Conservation (phyloP, 345 rosid genomes). For the Citrus australasica region DNA sequence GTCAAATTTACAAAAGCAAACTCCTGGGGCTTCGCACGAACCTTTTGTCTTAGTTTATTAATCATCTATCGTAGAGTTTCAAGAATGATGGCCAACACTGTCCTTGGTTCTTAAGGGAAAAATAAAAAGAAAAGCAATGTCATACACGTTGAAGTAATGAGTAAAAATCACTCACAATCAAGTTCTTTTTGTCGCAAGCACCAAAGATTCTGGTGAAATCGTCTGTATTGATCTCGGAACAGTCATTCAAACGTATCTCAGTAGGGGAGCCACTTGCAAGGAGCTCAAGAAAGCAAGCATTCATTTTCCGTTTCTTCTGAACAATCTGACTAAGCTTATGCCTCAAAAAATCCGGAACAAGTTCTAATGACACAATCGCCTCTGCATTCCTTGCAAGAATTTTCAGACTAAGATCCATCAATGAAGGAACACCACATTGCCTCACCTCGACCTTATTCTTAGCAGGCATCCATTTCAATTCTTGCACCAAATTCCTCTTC, state of each 20-base stretch:
- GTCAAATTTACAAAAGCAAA: neutral
- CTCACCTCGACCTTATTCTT: neutral
- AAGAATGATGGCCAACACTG: neutral
- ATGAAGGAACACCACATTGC: slow-evolving; percentile 19
- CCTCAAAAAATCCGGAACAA: slow-evolving; percentile 41
- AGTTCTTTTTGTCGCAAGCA: slow-evolving; percentile 23
- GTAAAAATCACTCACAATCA: slow-evolving; percentile 25
- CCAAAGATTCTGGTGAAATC: slow-evolving; percentile 34
- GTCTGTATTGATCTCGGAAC: slow-evolving; percentile 23
- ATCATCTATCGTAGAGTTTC: neutral
- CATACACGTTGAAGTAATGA: neutral
- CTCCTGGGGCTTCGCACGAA: neutral
- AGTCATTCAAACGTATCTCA: slow-evolving; percentile 30
- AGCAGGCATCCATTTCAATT: slow-evolving; percentile 24
- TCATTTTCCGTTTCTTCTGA: slow-evolving; percentile 23
- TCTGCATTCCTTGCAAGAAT: slow-evolving; percentile 35
- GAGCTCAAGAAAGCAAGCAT: slow-evolving; percentile 32
- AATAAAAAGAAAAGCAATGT: neutral
- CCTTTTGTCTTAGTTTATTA: neutral
- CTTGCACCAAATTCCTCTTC: slow-evolving; percentile 14
- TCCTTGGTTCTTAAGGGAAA: neutral
- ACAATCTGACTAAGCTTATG: slow-evolving; percentile 26
- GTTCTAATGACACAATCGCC: slow-evolving; percentile 30
- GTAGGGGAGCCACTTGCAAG: slow-evolving; percentile 35
- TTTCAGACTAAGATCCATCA: slow-evolving; percentile 30